Percentiles rank a stretch among this genome's conserved stretches.
These are phyloP conservation scores for Solanum paucissectum DNA, from an alignment of 257 asterid genomes.

Conservation along the genomic window DNA sequence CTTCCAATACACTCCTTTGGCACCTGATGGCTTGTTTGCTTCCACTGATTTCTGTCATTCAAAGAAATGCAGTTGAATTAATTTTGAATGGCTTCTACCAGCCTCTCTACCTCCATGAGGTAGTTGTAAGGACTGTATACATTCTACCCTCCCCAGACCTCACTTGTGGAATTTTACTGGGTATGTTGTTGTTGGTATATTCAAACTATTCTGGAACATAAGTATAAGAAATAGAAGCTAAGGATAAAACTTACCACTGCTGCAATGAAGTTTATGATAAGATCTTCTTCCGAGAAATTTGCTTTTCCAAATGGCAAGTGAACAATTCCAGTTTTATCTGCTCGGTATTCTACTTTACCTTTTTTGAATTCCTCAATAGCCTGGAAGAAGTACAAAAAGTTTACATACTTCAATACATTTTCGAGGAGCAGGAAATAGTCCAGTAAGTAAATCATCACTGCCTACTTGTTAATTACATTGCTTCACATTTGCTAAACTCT, in stretches of 20 bases:
- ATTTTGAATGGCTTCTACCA: not conserved
- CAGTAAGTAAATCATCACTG: not conserved
- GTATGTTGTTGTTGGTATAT: not conserved
- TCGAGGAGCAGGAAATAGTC: not conserved
- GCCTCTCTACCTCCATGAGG: not conserved
- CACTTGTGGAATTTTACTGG: not conserved
- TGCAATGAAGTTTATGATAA: slow-evolving; percentile 63
- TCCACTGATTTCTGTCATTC: slow-evolving; percentile 78
- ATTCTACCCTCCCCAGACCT: not conserved
- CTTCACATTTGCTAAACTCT: not conserved
- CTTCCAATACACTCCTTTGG: slow-evolving; percentile 91
- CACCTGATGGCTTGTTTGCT: slow-evolving; percentile 87
- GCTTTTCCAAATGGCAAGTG: slow-evolving; percentile 93
- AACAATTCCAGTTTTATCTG: slow-evolving; percentile 98
- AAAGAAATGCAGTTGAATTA: not conserved
- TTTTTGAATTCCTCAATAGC: slow-evolving; percentile 92
- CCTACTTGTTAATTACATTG: not conserved
- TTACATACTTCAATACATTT: not conserved
- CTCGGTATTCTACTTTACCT: slow-evolving; percentile 95
- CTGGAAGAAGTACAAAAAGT: slow-evolving; percentile 24
- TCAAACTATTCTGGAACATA: not conserved
- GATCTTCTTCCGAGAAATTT: slow-evolving; percentile 86
- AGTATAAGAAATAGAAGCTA: not conserved
- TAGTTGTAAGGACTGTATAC: too few relatives aligned
- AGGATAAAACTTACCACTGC: slow-evolving; percentile 45